Evolutionary conservation across 192 early-diverging fungal species (phyloP).

Genomic region (Lunasporangiospora selenospora): DNA sequence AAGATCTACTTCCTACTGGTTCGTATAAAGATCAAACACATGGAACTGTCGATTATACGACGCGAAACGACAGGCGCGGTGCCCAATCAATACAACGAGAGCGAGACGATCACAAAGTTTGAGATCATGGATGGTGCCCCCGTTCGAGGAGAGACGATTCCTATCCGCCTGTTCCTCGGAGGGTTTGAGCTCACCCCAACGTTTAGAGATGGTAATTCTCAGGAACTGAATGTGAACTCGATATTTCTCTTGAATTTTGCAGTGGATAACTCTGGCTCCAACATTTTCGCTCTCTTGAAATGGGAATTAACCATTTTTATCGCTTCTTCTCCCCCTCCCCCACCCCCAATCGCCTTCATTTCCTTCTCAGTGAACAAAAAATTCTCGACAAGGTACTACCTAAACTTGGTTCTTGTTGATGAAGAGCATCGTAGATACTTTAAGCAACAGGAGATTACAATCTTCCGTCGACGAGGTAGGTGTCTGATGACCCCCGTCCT

Average conservation of each 20-base stretch:
- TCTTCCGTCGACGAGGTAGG: constrained; percentile 68
- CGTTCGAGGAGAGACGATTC: constrained; percentile 94
- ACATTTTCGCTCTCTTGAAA: too few species aligned
- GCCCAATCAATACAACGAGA: constrained; percentile 98
- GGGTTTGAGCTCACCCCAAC: constrained; percentile 99
- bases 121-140: constrained; percentile 99
- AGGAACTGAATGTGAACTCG: neutral
- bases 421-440: constrained; percentile 99
- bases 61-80: constrained; percentile 96
- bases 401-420: constrained; percentile 97
- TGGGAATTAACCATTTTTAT: neutral
- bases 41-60: constrained; percentile 99
- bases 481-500: too few species aligned
- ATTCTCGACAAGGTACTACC: constrained; percentile 96
- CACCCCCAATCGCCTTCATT: neutral
- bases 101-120: constrained; percentile 98
- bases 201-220: constrained; percentile 72
- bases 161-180: constrained; percentile 95
- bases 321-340: neutral
- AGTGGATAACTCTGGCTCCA: too few species aligned
- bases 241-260: too few species aligned
- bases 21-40: constrained; percentile 99
- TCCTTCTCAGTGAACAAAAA: constrained; percentile 99
- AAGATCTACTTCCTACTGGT: constrained; percentile 99
- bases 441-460: constrained; percentile 97